Evolutionary conservation across 768 basidiomycete species (phyloP).

Genomic region (Amanita molliuscula): DNA sequence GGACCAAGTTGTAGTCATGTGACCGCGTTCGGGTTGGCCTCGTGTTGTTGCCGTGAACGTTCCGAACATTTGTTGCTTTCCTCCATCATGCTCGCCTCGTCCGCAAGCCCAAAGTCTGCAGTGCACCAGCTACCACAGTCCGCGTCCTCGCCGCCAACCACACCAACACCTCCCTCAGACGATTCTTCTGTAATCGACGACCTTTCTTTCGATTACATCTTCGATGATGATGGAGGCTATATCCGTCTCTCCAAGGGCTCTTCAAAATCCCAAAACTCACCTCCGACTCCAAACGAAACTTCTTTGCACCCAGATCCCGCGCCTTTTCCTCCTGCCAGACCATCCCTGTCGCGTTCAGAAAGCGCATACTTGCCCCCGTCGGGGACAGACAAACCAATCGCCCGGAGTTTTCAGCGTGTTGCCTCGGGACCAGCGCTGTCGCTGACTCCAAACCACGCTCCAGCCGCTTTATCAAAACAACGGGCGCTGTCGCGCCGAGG

Average conservation of each 20-base stretch:
- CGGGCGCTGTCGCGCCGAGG: constrained; percentile 29
- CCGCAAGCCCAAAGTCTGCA: constrained; percentile 9
- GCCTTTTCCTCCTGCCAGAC: constrained; percentile 29
- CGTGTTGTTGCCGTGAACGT: background rate
- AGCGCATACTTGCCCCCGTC: constrained; percentile 38
- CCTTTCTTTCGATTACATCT: constrained; percentile 57
- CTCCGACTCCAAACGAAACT: constrained; percentile 33
- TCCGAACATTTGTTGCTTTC: too few species aligned
- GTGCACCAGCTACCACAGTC: constrained; percentile 18
- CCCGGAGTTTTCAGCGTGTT: constrained; percentile 56
- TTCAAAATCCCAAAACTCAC: constrained; percentile 33
- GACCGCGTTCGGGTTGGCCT: constrained; percentile 6
- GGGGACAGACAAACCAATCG: constrained; percentile 19
- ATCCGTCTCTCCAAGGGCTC: constrained; percentile 47
- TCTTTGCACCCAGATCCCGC: constrained; percentile 30
- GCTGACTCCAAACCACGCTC: constrained; percentile 20
- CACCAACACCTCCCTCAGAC: constrained; percentile 39
- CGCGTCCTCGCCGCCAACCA: constrained; percentile 28
- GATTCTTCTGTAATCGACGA: constrained; percentile 53
- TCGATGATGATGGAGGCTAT: constrained; percentile 43
- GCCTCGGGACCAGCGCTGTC: constrained; percentile 48
- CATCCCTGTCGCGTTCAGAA: constrained; percentile 58
- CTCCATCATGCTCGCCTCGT: constrained; percentile 6
- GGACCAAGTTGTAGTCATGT: constrained; percentile 28
- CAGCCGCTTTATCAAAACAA: constrained; percentile 23